phyloP scores from a whole-genome alignment of 345 rosid genomes.

The Eucalyptus urophylla region DNA sequence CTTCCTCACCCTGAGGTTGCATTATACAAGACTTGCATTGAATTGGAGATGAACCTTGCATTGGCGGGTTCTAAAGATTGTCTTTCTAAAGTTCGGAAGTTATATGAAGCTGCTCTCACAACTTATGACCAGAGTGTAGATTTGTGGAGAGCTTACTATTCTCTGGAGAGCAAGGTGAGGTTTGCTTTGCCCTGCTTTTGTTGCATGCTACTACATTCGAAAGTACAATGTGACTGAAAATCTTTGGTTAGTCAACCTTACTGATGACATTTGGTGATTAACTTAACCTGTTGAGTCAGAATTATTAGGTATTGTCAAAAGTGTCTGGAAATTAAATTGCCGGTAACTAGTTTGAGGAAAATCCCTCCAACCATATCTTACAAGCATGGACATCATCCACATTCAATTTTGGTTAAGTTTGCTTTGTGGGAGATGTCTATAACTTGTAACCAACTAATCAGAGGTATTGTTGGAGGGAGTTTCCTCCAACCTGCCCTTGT shows the following conservation, averaged over 20 bases:
- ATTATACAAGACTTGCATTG: slow-evolving; percentile 59
- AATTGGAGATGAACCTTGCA: slow-evolving; percentile 60
- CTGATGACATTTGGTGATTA: not conserved
- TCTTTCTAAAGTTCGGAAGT: slow-evolving; percentile 44
- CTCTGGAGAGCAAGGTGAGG: slow-evolving; percentile 58
- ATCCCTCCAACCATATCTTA: not conserved
- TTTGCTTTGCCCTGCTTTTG: not conserved
- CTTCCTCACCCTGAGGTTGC: slow-evolving; percentile 69
- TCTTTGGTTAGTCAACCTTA: not conserved
- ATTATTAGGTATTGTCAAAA: not conserved
- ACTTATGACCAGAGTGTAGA: slow-evolving; percentile 43
- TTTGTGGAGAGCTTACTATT: slow-evolving; percentile 68
- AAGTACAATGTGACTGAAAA: not conserved
- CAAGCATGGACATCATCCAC: not conserved
- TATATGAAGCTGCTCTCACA: slow-evolving; percentile 73
- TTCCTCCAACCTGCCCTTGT: not conserved
- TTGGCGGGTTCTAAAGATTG: slow-evolving; percentile 42
- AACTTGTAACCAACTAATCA: not conserved
- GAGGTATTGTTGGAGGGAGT: not conserved
- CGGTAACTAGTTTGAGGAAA: not conserved
- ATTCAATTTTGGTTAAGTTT: not conserved
- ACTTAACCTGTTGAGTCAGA: not conserved
- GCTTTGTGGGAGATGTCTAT: not conserved
- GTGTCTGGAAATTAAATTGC: not conserved
- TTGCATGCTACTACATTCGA: not conserved